Evolutionary conservation across 1,139 yeast genomes (phyloP).

Genomic region (Candida sp.): DNA sequence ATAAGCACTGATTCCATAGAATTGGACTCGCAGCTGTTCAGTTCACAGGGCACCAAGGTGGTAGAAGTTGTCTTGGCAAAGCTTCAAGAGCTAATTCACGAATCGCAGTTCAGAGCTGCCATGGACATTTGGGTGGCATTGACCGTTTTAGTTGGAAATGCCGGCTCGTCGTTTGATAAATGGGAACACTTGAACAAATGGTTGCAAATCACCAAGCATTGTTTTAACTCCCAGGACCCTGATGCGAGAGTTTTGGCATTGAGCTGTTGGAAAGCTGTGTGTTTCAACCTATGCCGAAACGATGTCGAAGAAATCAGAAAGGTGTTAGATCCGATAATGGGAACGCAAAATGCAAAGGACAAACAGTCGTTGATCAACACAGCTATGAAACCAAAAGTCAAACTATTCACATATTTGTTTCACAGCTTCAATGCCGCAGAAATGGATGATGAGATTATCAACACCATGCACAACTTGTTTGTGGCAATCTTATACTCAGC

Average conservation of each 20-base stretch:
- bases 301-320: slow-evolving; percentile 31
- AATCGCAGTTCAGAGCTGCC: slow-evolving; percentile 34
- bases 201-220: slow-evolving; percentile 36
- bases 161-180: slow-evolving; percentile 28
- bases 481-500: slow-evolving; percentile 37
- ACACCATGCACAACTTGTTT: slow-evolving; percentile 33
- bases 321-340: slow-evolving; percentile 21
- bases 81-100: slow-evolving; percentile 28
- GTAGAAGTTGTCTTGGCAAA: slow-evolving; percentile 28
- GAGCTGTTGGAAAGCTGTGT: slow-evolving; percentile 41
- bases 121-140: slow-evolving; percentile 50
- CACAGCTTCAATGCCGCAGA: slow-evolving; percentile 25
- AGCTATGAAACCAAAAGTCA: slow-evolving; percentile 29
- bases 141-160: slow-evolving; percentile 30
- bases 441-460: slow-evolving; percentile 28
- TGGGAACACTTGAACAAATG: slow-evolving; percentile 38
- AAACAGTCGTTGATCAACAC: slow-evolving; percentile 19
- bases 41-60: slow-evolving; percentile 14
- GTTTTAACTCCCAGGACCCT: slow-evolving; percentile 29
- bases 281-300: slow-evolving; percentile 38
- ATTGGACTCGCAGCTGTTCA: slow-evolving; percentile 8
- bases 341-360: slow-evolving; percentile 14
- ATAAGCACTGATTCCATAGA: slow-evolving; percentile 17
- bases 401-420: slow-evolving; percentile 33
- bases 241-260: slow-evolving; percentile 33